Base-by-base conservation (phyloP, 495 filamentous ascomycete genomes). In the Jackrogersella multiformis region DNA sequence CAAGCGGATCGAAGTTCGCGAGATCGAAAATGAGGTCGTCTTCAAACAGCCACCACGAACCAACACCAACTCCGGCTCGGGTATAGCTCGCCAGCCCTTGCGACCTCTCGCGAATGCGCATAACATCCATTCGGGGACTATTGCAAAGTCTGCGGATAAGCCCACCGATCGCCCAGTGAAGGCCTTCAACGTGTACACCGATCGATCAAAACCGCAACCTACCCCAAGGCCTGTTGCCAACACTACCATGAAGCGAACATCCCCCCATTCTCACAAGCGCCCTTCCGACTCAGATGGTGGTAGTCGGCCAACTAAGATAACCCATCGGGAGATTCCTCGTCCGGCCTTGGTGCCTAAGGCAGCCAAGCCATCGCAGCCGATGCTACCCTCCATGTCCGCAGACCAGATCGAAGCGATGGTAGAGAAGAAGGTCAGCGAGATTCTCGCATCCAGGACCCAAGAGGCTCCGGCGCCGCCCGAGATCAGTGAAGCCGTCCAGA, bases 1-100 rank as follows among this genome's bases (percentile, higher is more conserved):
- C 30, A 97, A 97, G 81, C 93, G 96, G 73, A 97, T 99, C 63
- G 94, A 99, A 75, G 89, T 97, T 7, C 88, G 92, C 57, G 94
- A 97, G 72, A 88, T 97, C 38, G 94, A 98, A 74, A 97, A 97
- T 73, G 92, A 96, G 70, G 88, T 93, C 0, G 86, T 96, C 21
- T 93, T 89, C 79, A 92, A 91, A 69, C 88, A 89, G 12, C 86
- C 86, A 18, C 85, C 87, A 4, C 84, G 87, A 48, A 76, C 79
- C 16, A 84, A 80, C 30, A 82, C 86, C 0, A 64, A 85, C 7
- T 61, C 68, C 1, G 82, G 83, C 20, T 46, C 76, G 1, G 79
- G 77, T 6, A 79, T 88, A 5, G 74, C 83, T 45, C 85, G 93
- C 2, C 93, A 96, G 72, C 93, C 93, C 4, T 76, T 97, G 36